These are phyloP conservation scores for Pleurotus cornucopiae DNA, from an alignment of 768 basidiomycete genomes.

Conservation along the genomic window DNA sequence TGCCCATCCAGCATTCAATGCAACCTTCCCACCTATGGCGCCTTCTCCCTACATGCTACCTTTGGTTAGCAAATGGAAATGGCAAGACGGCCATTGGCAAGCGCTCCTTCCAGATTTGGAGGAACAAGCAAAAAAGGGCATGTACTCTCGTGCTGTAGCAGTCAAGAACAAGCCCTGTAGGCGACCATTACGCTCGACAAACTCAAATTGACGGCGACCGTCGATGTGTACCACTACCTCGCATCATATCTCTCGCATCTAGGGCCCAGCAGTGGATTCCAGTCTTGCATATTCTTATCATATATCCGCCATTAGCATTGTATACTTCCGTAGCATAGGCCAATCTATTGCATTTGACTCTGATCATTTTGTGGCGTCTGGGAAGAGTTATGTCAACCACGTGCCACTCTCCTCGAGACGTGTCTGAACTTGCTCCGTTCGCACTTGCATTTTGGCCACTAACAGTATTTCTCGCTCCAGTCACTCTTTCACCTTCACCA, in stretches of 20 bases:
- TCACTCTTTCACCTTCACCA: slow-evolving; percentile 2
- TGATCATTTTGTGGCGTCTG: not conserved
- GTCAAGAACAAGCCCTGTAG: slow-evolving; percentile 14
- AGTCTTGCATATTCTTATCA: not conserved
- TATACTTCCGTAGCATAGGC: slow-evolving; percentile 4
- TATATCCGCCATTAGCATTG: not conserved
- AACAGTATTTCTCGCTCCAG: not conserved
- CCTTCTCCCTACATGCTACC: slow-evolving; percentile 20
- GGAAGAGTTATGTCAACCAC: no score
- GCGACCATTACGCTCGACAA: slow-evolving; percentile 3
- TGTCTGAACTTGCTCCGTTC: slow-evolving; percentile 4
- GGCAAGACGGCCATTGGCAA: slow-evolving; percentile 51
- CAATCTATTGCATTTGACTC: not conserved
- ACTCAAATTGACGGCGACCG: not conserved
- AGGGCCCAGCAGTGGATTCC: not conserved
- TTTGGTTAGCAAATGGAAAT: slow-evolving; percentile 38
- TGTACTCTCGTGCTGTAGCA: slow-evolving; percentile 31
- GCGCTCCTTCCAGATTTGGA: slow-evolving; percentile 40
- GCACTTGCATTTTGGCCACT: slow-evolving; percentile 14
- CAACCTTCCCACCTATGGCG: slow-evolving; percentile 39
- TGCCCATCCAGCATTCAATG: slow-evolving; percentile 39
- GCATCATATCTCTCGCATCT: not conserved
- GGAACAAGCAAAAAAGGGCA: slow-evolving; percentile 40
- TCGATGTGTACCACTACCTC: not conserved
- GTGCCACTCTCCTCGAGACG: no score